Base-by-base conservation (phyloP, 2,329 filamentous ascomycete genomes). In the Eurotiales sp. region DNA sequence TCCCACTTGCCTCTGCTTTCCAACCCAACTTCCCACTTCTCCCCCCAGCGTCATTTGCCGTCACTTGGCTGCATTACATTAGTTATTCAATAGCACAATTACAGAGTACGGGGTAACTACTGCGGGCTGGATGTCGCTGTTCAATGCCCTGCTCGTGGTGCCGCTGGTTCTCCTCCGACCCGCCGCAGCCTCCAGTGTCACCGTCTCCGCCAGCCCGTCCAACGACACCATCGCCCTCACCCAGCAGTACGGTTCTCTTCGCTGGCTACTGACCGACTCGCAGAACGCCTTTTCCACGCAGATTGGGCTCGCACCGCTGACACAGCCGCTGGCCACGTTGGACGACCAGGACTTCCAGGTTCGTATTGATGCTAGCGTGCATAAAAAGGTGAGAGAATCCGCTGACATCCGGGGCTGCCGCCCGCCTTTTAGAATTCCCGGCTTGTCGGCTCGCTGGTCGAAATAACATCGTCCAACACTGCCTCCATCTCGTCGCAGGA, bases 371-470 rank as follows among this genome's bases (percentile, higher is more conserved):
- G 22, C 14, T 44, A 23, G n/a, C n/a, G n/a, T n/a, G n/a, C n/a
- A n/a, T n/a, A n/a, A n/a, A n/a, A n/a, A n/a, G n/a, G n/a, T n/a
- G n/a, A n/a, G n/a, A n/a, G n/a, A n/a, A 12, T 27, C 51, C 51
- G 51, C 51, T 52, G 51, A 52, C 51, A 23, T 53, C 51, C 51
- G 51, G 44, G n/a, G 2, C 37, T 8, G 25, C 37, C 8, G n/a
- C 19, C 37, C n/a, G 27, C 50, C 27, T 23, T 27, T n/a, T n/a
- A 50, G 48, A 15, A 21, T 8, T 45, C 43, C 39, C 30, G 29
- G 6, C 17, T 47, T n/a, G 23, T 12, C 27, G 51, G 51, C 29
- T n/a, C 25, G 4, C 25, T 53, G 4, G 41, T 34, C 3, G 23
- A 32, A 21, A 49, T 46, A 3, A 45, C 39, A 5, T n/a, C 45